Base-by-base conservation (phyloP, 78 protist species). In the Tieghemostelium lacteum region DNA sequence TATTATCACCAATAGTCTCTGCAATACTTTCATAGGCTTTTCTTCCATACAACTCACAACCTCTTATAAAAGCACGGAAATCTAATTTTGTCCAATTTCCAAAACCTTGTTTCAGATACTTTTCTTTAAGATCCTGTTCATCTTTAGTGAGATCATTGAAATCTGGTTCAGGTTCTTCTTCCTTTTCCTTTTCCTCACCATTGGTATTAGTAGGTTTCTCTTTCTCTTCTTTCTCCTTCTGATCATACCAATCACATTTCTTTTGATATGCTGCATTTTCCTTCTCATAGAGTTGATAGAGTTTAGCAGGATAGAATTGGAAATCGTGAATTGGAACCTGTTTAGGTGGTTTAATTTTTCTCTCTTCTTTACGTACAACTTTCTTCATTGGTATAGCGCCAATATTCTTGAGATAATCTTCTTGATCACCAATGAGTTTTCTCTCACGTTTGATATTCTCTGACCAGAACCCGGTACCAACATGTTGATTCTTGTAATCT, bases 41-140 rank as follows among this genome's bases (percentile, higher is more conserved):
- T 34, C 97, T 72, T 0, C 97, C 97, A 80, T 93, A 64, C 42
- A 64, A 28, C 33, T 94, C 97, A 65, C 75, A 70, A n/a, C 92
- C 96, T 29, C 85, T 76, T 58, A 70, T 39, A 64, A 92, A 95
- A 36, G 74, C 28, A 24, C 61, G 28, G 58, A 76, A 95, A 64
- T 95, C 97, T 6, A 33, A 10, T 22, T 61, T 75, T 31, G 85
- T 61, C 97, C 97, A 95, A 28, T 72, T 55, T 7, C 17, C 52
- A 60, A 95, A 95, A 42, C 95, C 95, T 0, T 7, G 22, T 31
- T 69, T 8, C 36, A 87, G 0, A 3, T 95, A 39, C 49, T 60
- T 62, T 28, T 74, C 93, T n/a, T 72, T 72, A 60, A 42, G 34
- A 5, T 64, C 71, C n/a, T 20, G 36, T 37, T 94, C 96, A n/a